Conservation (phyloP, 139 green algal species). For the Micromonas pusilla region DNA sequence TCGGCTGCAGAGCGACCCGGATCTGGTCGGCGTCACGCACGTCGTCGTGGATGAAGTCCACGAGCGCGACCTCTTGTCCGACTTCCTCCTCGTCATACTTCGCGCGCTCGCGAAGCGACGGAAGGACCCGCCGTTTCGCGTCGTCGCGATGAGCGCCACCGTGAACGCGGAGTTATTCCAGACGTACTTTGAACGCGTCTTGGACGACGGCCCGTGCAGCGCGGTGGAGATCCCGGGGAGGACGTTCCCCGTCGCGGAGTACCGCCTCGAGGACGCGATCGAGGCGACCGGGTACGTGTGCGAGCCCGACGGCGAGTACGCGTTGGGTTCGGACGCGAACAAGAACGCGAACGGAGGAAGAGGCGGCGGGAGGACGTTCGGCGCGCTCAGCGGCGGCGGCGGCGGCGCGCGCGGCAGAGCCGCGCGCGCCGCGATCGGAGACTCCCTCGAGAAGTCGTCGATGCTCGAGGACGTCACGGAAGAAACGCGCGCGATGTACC, state of each 20-base stretch:
- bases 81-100: slow-evolving; percentile 96
- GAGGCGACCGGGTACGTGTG: slow-evolving; percentile 21
- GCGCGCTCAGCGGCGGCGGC: neutral
- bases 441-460: neutral
- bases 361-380: neutral
- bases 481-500: slow-evolving; percentile 11
- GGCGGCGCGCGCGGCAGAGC: neutral
- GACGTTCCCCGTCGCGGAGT: slow-evolving; percentile 81
- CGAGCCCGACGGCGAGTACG: slow-evolving; percentile 14
- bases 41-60: slow-evolving; percentile 97
- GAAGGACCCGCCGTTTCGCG: slow-evolving; percentile 43
- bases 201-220: neutral
- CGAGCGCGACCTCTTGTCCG: slow-evolving; percentile 94
- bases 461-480: neutral
- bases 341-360: neutral
- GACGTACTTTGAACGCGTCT: slow-evolving; percentile 67
- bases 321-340: neutral
- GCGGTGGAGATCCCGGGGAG: slow-evolving; percentile 35
- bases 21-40: slow-evolving; percentile 65
- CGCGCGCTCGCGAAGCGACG: slow-evolving; percentile 58
- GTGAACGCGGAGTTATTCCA: slow-evolving; percentile 94
- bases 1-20: slow-evolving; percentile 81
- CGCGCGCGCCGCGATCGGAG: neutral
- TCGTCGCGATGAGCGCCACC: slow-evolving; percentile 88
- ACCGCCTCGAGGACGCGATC: slow-evolving; percentile 72